Base-by-base conservation (phyloP, 495 filamentous ascomycete genomes). In the Cercophora sp. region DNA sequence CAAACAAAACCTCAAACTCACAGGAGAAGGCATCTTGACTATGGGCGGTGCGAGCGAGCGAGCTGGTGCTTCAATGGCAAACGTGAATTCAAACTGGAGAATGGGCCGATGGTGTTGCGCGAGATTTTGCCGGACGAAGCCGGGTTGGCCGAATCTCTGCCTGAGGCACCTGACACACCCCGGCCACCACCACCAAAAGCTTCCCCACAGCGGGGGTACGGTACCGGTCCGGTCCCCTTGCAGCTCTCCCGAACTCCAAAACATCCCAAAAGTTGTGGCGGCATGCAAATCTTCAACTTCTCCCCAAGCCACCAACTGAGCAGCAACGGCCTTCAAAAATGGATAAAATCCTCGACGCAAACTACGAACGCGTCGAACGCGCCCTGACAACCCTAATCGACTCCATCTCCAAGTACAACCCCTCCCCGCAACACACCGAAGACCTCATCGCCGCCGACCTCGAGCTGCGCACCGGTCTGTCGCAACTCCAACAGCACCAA, bases 381-480 rank as follows among this genome's bases (percentile, higher is more conserved):
- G 82, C 84, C 4, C 72, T 92, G 22, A 73, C 75, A 10, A 77
- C 68, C 8, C 75, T 92, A 9, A 80, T 89, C 59, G 84, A 87
- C 62, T 88, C 87, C 1, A 86, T 92, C 35, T 71, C 85, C 8
- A 83, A 87, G 51, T 90, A 89, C 77, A 87, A 88, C 56, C 88
- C 88, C 24, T 85, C 82, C 9, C 68, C 79, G 4, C 62, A 70
- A 23, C 77, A 82, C 20, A 86, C 86, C 4, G 68, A 75, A 19
- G 80, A 86, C 26, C 78, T 92, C 16, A 69, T 85, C 5, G 68
- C 73, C n/a, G 88, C 86, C 35, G 86, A 92, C 55, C 72, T 75
- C 31, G 79, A 82, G 42, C 77, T 92, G 18, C 72, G 65, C 39
- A 59, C 70, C 37, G 79, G 80, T 13, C 70, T 92, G 16, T 73